A percentile compares a stretch with the other conserved stretches of the same genome.
These are phyloP conservation scores for Reutealis trisperma DNA, from an alignment of 345 rosid genomes.

Conservation along the genomic window DNA sequence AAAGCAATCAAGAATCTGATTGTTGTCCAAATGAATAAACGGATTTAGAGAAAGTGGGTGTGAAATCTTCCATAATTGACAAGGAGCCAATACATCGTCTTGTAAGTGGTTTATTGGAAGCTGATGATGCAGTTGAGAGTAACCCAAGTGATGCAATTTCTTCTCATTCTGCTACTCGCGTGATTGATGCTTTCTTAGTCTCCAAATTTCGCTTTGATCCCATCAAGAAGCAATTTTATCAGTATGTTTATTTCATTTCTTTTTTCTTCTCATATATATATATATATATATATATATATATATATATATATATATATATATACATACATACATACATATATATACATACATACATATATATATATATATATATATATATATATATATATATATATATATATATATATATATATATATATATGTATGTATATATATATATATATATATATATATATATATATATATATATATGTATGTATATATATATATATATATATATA, in stretches of 20 bases:
- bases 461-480: background rate
- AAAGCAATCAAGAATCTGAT: background rate
- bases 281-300: background rate
- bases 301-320: background rate
- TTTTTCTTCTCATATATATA: background rate
- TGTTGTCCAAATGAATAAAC: background rate
- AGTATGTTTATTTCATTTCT: constrained; percentile 38
- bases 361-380: background rate
- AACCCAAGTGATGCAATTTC: constrained; percentile 20
- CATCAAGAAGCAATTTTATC: constrained; percentile 71
- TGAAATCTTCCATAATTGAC: constrained; percentile 66
- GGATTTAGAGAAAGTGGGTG: constrained; percentile 34
- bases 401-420: background rate
- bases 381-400: background rate
- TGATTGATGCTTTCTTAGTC: constrained; percentile 72
- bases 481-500: background rate
- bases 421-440: background rate
- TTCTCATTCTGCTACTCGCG: constrained; percentile 48
- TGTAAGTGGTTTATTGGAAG: constrained; percentile 56
- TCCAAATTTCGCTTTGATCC: constrained; percentile 78
- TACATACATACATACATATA: too few species aligned
- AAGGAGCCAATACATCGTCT: constrained; percentile 60
- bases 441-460: background rate
- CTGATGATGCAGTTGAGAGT: constrained; percentile 66
- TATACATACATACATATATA: background rate